Percentiles rank a stretch among this genome's conserved stretches.
Conservation (phyloP, 768 basidiomycete species). For the Pleurotus tuoliensis region DNA sequence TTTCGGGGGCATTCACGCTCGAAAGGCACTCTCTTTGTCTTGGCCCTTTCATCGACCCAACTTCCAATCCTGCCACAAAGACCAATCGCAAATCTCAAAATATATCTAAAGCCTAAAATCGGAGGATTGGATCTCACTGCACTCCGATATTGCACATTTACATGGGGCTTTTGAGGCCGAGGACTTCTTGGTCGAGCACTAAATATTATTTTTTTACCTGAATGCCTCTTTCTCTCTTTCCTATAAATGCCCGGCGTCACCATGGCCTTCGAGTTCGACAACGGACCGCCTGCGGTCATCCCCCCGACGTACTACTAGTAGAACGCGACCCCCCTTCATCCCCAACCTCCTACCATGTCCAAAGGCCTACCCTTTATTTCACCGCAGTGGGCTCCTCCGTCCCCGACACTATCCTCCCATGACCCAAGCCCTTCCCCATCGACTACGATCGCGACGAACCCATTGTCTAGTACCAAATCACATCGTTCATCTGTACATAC, state of each 20-base stretch:
- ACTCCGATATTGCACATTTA: conserved; percentile 8
- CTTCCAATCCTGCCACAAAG: background rate
- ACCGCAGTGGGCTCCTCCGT: background rate
- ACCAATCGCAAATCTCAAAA: conserved; percentile 1
- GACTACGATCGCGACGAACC: background rate
- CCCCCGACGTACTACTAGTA: background rate
- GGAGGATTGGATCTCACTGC: background rate
- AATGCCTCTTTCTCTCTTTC: background rate
- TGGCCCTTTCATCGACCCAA: background rate
- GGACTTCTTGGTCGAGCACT: conserved; percentile 7
- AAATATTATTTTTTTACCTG: conserved; percentile 9
- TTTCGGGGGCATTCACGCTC: conserved; percentile 1
- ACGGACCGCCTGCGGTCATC: background rate
- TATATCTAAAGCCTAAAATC: conserved; percentile 8
- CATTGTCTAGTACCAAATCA: conserved; percentile 11
- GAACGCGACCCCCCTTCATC: background rate
- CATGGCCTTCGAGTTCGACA: background rate
- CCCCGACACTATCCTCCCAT: no score
- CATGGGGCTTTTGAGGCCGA: conserved; percentile 9
- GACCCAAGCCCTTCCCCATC: background rate
- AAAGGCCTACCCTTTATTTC: background rate
- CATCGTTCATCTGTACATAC: conserved; percentile 20
- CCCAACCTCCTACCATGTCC: background rate
- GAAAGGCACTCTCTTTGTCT: background rate
- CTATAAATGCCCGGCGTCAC: conserved; percentile 2